phyloP scores from a whole-genome alignment of 2,329 filamentous ascomycete genomes.

The Didymella sp. region DNA sequence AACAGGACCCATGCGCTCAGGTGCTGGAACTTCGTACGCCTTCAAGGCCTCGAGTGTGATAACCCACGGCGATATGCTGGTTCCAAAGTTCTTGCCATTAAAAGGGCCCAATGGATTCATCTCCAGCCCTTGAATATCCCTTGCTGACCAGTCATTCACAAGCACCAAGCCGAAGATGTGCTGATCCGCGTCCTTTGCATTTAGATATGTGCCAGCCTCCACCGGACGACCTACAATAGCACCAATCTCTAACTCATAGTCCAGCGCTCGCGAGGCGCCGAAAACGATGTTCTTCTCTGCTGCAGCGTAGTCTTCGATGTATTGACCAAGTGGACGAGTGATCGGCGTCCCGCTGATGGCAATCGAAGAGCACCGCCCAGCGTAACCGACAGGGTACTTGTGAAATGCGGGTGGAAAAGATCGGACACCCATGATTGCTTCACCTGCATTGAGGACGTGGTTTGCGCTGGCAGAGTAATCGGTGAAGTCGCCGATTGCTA shows the following conservation, averaged over 20 bases:
- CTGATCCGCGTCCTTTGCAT: conserved; percentile 54
- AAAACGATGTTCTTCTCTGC: conserved; percentile 61
- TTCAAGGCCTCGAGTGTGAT: conserved; percentile 66
- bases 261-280: conserved; percentile 51
- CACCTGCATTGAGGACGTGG: conserved; percentile 61
- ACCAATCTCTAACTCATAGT: conserved; percentile 61
- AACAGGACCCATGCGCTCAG: conserved; percentile 30
- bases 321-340: conserved; percentile 37
- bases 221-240: conserved; percentile 54
- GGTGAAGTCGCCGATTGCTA: conserved; percentile 63
- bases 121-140: conserved; percentile 68
- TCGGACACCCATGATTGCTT: conserved; percentile 35
- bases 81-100: conserved; percentile 67
- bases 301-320: conserved; percentile 29
- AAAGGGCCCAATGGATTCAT: conserved; percentile 68
- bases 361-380: conserved; percentile 62
- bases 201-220: conserved; percentile 47
- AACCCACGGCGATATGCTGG: conserved; percentile 68
- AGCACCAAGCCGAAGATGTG: conserved; percentile 70
- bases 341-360: conserved; percentile 56
- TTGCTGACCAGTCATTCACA: conserved; percentile 68
- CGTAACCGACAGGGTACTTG: conserved; percentile 59
- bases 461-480: conserved; percentile 65
- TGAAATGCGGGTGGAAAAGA: conserved; percentile 38
- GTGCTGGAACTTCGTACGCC: conserved; percentile 36